phyloP scores from a whole-genome alignment of 352 stramenopile species.

The Globisporangium acanthophoron region DNA sequence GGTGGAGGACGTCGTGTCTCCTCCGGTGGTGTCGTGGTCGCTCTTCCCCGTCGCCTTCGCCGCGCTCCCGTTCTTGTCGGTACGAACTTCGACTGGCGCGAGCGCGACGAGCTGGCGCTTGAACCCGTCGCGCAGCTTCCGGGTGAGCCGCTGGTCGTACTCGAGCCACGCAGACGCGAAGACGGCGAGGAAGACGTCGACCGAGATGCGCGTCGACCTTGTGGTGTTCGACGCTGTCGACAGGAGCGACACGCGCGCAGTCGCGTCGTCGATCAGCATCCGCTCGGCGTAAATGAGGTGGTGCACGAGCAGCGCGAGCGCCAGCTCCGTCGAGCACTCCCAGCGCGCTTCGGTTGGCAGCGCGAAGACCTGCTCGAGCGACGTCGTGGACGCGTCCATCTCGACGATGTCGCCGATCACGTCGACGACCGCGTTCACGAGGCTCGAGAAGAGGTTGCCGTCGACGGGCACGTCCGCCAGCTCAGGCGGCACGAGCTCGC shows the following conservation, averaged over 20 bases:
- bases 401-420: slow-evolving; percentile 61
- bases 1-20: too few species aligned
- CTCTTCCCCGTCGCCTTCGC: neutral
- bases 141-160: slow-evolving; percentile 33
- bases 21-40: too few species aligned
- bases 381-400: slow-evolving; percentile 28
- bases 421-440: slow-evolving; percentile 45
- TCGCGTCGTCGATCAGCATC: slow-evolving; percentile 7
- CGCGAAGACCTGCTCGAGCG: slow-evolving; percentile 29
- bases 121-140: slow-evolving; percentile 43
- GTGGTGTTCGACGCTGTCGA: neutral
- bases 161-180: slow-evolving; percentile 41
- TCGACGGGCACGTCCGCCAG: slow-evolving; percentile 7
- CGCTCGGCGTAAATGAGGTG: slow-evolving; percentile 35
- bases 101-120: slow-evolving; percentile 28
- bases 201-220: slow-evolving; percentile 10
- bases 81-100: slow-evolving; percentile 16
- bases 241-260: neutral
- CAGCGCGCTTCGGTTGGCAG: slow-evolving; percentile 21
- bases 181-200: slow-evolving; percentile 47
- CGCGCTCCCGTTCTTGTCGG: neutral
- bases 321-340: slow-evolving; percentile 26
- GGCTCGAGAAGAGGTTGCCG: slow-evolving; percentile 33
- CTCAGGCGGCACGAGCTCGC: slow-evolving; percentile 50
- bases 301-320: slow-evolving; percentile 24